Conservation (phyloP, 2,329 filamentous ascomycete genomes). For the Tolypocladium nubicola region DNA sequence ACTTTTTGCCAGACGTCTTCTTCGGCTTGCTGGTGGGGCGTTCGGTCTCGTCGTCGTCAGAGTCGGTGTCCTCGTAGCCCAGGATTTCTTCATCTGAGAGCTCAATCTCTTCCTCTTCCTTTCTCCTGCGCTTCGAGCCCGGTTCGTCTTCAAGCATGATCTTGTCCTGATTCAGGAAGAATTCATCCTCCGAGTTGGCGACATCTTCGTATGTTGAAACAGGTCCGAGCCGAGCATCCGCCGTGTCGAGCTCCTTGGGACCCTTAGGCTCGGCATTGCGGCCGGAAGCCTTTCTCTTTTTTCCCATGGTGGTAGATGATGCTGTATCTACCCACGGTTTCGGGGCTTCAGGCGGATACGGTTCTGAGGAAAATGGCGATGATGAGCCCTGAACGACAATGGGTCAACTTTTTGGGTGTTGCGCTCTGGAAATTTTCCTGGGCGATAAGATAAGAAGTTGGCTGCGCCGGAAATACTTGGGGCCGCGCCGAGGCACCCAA, state of each 20-base stretch:
- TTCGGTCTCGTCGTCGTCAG: constrained; percentile 4
- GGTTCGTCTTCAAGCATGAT: constrained; percentile 77
- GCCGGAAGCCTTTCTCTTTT: constrained; percentile 60
- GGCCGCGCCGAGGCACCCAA: not conserved
- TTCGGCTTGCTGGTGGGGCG: constrained; percentile 1
- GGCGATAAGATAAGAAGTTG: constrained; percentile 11
- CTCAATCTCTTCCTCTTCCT: constrained; percentile 58
- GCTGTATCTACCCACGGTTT: not conserved
- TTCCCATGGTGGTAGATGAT: constrained; percentile 36
- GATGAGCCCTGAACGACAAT: not conserved
- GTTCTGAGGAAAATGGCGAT: not conserved
- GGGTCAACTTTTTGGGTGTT: not conserved
- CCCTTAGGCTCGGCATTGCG: constrained; percentile 32
- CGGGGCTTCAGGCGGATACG: not conserved
- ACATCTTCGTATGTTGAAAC: constrained; percentile 68
- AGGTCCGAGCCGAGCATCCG: constrained; percentile 51
- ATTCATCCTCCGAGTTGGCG: constrained; percentile 89
- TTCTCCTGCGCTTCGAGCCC: constrained; percentile 65
- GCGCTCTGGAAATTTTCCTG: constrained; percentile 8
- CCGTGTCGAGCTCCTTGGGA: constrained; percentile 42
- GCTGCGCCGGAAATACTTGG: not conserved
- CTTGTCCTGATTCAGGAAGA: constrained; percentile 77
- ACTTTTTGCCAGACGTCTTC: constrained; percentile 20
- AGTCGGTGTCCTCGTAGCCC: constrained; percentile 34
- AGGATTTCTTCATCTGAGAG: constrained; percentile 53